A percentile compares a stretch with the other conserved stretches of the same genome.
Evolutionary conservation across 1,284 basidiomycete genomes (phyloP).

Genomic region (Cutaneotrichosporon sp.): DNA sequence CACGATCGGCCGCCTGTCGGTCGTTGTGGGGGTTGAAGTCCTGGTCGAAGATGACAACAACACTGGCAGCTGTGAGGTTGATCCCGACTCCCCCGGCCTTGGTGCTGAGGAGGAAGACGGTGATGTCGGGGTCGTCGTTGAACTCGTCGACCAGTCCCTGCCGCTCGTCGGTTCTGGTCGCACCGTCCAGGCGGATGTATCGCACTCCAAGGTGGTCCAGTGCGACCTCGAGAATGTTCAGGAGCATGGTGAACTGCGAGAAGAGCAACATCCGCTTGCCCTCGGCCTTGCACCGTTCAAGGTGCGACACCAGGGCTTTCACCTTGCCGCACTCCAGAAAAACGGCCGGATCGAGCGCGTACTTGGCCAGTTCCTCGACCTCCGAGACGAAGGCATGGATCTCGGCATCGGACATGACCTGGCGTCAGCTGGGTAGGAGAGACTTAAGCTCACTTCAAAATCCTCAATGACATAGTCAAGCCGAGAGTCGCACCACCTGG

Average conservation of each 20-base stretch:
- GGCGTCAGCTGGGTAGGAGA: slow-evolving; percentile 25
- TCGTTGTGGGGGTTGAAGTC: slow-evolving; percentile 89
- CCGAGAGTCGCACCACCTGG: slow-evolving; percentile 71
- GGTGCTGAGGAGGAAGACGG: slow-evolving; percentile 89
- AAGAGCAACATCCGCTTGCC: slow-evolving; percentile 86
- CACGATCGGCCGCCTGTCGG: slow-evolving; percentile 92
- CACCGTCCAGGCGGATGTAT: slow-evolving; percentile 86
- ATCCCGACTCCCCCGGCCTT: slow-evolving; percentile 76
- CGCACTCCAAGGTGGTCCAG: slow-evolving; percentile 70
- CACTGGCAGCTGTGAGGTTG: slow-evolving; percentile 85
- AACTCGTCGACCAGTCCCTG: slow-evolving; percentile 95
- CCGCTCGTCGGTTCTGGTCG: slow-evolving; percentile 87
- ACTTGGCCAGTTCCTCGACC: slow-evolving; percentile 78
- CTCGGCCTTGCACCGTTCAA: slow-evolving; percentile 64
- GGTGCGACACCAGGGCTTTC: slow-evolving; percentile 63
- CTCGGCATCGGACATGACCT: slow-evolving; percentile 92
- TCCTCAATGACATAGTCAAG: slow-evolving; percentile 83
- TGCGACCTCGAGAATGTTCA: slow-evolving; percentile 87
- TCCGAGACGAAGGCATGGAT: slow-evolving; percentile 66
- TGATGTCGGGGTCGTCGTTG: slow-evolving; percentile 85
- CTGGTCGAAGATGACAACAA: slow-evolving; percentile 95
- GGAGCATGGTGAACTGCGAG: slow-evolving; percentile 93
- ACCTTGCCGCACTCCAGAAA: slow-evolving; percentile 91
- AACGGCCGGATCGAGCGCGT: slow-evolving; percentile 65
- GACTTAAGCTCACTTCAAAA: slow-evolving; percentile 54